These are phyloP conservation scores for Ophiosphaerella herpotricha DNA, from an alignment of 2,329 filamentous ascomycete genomes.

Conservation along the genomic window DNA sequence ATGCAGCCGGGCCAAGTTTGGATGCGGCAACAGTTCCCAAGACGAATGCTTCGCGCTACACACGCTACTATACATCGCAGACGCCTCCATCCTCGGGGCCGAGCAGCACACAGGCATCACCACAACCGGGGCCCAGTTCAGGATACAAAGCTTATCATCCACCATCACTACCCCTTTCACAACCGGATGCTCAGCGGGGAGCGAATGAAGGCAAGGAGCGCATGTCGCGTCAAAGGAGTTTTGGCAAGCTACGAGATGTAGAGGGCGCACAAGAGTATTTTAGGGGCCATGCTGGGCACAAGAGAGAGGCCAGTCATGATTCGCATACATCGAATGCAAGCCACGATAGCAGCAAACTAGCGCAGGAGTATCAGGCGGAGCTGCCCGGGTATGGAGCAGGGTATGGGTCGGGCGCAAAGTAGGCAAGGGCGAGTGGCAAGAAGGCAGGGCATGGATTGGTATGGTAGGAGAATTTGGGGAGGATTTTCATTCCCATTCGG, in stretches of 20 bases:
- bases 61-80: slow-evolving; percentile 15
- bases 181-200: neutral
- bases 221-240: neutral
- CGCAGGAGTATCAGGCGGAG: slow-evolving; percentile 30
- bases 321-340: slow-evolving; percentile 20
- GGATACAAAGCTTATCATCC: slow-evolving; percentile 29
- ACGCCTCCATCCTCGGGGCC: slow-evolving; percentile 8
- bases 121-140: slow-evolving; percentile 11
- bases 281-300: neutral
- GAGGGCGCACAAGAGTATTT: slow-evolving; percentile 6
- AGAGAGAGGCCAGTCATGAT: neutral
- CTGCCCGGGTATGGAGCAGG: slow-evolving; percentile 25
- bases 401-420: slow-evolving; percentile 10
- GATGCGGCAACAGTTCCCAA: neutral
- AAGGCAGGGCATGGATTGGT: too few species aligned
- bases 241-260: neutral
- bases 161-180: slow-evolving; percentile 9
- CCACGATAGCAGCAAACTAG: slow-evolving; percentile 25
- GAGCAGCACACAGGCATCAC: slow-evolving; percentile 7
- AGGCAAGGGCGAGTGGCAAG: too few species aligned
- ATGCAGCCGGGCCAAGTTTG: too few species aligned
- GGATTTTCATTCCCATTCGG: slow-evolving; percentile 50
- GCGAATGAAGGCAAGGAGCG: neutral
- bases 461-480: too few species aligned
- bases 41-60: slow-evolving; percentile 13